Base-by-base conservation (phyloP, 768 basidiomycete species). In the Rhodotorula paludigena region DNA sequence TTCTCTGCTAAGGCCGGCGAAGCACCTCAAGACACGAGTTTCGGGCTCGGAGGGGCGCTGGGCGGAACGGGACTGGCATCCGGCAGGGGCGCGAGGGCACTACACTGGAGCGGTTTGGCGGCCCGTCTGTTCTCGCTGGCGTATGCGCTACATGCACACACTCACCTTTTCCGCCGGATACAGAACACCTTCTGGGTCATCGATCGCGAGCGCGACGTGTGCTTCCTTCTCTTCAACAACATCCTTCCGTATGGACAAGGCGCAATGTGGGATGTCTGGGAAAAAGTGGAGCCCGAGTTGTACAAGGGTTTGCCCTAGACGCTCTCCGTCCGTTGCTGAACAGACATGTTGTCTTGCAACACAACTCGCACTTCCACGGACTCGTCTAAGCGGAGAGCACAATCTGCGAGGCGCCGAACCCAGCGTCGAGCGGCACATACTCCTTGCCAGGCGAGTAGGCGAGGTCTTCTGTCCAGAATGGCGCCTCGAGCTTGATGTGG, bases 161-260 rank as follows among this genome's bases (percentile, higher is more conserved):
- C 58, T 64, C 21, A 56, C 28, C 11, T 39, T 7, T 14, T 6
- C n/a, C 9, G 6, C 2, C 18, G 9, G 10, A 16, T 21, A 32
- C 57, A 65, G 52, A 63, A 66, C 48, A 63, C 64, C 1, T 66
- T 63, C 44, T 71, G 69, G 69, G 61, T 66, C 5, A 42, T 71
- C 33, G 69, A 71, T 32, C 28, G 64, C 3, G 38, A 49, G n/a
- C 49, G 23, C 7, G 60, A 61, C n/a, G 32, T 61, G 32, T 32
- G 30, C 25, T 53, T 53, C 33, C 41, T 44, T n/a, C 2, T 35
- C 52, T 61, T 61, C 35, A 7, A 6, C 25, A 61, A 61, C 52
- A 23, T 54, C n/a, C 10, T 28, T 0, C 60, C 60, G 6, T 53
- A 42, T 41, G 60, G 41, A 1, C 1, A 41, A 21, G 38, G 42